A percentile compares a stretch with the other conserved stretches of the same genome.
These are phyloP conservation scores for Spatholobus suberectus DNA, from an alignment of 306 rosid genomes.

Conservation along the genomic window DNA sequence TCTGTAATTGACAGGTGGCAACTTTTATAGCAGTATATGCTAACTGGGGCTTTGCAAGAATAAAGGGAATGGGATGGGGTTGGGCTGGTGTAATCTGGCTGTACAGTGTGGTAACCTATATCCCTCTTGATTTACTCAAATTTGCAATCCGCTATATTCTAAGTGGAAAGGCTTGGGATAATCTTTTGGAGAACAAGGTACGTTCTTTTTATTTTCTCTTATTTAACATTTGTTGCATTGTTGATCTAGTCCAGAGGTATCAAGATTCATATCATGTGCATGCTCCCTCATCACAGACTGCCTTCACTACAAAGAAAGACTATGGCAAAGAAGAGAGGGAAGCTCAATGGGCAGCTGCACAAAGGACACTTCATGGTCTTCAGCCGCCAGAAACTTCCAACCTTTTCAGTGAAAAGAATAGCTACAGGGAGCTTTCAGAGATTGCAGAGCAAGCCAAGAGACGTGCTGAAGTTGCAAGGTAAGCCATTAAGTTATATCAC, in stretches of 20 bases:
- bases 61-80: conserved; percentile 90
- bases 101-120: conserved; percentile 75
- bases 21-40: conserved; percentile 94
- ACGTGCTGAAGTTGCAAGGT: conserved; percentile 95
- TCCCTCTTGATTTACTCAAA: conserved; percentile 92
- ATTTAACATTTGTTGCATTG: background rate
- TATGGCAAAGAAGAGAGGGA: conserved; percentile 96
- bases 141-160: conserved; percentile 80
- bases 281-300: conserved; percentile 64
- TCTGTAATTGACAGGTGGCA: conserved; percentile 64
- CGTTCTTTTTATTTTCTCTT: background rate
- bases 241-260: conserved; percentile 2
- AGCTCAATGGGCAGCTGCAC: conserved; percentile 96
- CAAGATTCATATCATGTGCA: background rate
- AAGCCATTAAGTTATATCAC: conserved; percentile 29
- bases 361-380: conserved; percentile 92
- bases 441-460: conserved; percentile 92
- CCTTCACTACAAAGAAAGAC: conserved; percentile 93
- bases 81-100: conserved; percentile 99
- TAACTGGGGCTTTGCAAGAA: conserved; percentile 80
- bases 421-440: conserved; percentile 87
- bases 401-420: conserved; percentile 61
- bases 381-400: conserved; percentile 71
- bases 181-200: conserved; percentile 94
- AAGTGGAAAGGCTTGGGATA: conserved; percentile 92